Conservation (phyloP, 768 basidiomycete species). For the Amanita exitialis region DNA sequence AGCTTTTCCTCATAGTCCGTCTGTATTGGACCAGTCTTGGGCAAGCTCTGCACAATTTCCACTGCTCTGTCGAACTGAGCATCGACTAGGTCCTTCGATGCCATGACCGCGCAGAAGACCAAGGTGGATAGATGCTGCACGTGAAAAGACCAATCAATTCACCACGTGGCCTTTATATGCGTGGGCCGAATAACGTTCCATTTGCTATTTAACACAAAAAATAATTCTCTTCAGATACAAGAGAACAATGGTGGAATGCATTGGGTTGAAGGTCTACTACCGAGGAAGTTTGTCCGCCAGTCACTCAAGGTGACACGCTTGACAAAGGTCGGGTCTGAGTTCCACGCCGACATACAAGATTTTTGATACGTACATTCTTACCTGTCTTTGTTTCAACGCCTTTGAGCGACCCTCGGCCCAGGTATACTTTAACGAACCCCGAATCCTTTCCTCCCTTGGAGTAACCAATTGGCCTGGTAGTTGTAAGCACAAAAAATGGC, state of each 20-base stretch:
- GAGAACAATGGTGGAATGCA: no score
- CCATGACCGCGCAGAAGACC: constrained; percentile 27
- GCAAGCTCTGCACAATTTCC: constrained; percentile 85
- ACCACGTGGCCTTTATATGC: no score
- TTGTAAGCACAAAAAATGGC: constrained; percentile 3
- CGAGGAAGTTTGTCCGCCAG: no score
- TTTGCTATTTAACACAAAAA: no score
- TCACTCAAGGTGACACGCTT: no score
- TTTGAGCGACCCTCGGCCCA: constrained; percentile 55
- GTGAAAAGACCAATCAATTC: no score
- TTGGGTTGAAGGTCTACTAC: no score
- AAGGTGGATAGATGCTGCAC: not conserved
- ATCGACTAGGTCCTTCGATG: constrained; percentile 59
- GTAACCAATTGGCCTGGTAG: constrained; percentile 51
- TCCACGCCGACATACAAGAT: not conserved
- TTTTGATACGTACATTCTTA: not conserved
- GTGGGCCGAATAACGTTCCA: no score
- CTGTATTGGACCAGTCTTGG: constrained; percentile 92
- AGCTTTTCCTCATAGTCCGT: constrained; percentile 95
- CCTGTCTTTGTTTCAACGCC: not conserved
- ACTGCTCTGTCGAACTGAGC: constrained; percentile 90
- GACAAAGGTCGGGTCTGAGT: no score
- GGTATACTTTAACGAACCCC: constrained; percentile 62
- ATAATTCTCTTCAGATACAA: no score
- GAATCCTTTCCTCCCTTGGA: constrained; percentile 49